Base-by-base conservation (phyloP, 2,329 filamentous ascomycete genomes). In the Cordyceps pruinosa region DNA sequence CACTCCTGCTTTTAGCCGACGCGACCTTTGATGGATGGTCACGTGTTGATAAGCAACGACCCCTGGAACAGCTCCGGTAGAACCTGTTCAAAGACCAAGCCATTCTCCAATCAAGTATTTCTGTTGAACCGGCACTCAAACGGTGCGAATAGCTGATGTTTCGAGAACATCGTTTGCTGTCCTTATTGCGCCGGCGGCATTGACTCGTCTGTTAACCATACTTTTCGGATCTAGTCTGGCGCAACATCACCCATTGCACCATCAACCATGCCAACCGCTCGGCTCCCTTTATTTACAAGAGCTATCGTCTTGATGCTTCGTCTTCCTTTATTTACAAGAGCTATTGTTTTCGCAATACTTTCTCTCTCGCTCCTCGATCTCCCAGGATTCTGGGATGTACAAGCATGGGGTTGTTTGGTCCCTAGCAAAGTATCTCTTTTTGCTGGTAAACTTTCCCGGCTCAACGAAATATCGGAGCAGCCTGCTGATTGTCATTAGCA, bases 291-390 rank as follows among this genome's bases (percentile, higher is more conserved):
- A 37, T 17, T n/a, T 37, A 37, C 35, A 37, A 37, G 35, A 37
- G 35, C 35, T n/a, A 37, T 37, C 35, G 35, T 37, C n/a, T 53
- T 66, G 64, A 58, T 86, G 95, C 78, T 89, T 59, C 86, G 91
- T 49, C 78, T 97, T n/a, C 93, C 94, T 35, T 78, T 97, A 1
- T 91, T 94, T 69, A 97, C 94, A 26, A 84, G 92, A 51, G 71
- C 81, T 19, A 80, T 91, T 15, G 70, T 91, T 21, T 66, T 85
- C 4, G 72, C 86, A 45, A 88, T 96, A 58, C 66, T 88, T 32
- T 61, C 59, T 4, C 63, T 69, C 44, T 95, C 87, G 84, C 65
- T 90, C 35, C 76, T 86, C 7, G 80, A 86, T 45, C 70, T 92
- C 39, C 86, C 89, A 65, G 79, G 83, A 17, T 75, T 86, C 9